A percentile compares a stretch with the other conserved stretches of the same genome.
phyloP scores from a whole-genome alignment of 805 yeast species.

The Citeromyces matritensis region DNA sequence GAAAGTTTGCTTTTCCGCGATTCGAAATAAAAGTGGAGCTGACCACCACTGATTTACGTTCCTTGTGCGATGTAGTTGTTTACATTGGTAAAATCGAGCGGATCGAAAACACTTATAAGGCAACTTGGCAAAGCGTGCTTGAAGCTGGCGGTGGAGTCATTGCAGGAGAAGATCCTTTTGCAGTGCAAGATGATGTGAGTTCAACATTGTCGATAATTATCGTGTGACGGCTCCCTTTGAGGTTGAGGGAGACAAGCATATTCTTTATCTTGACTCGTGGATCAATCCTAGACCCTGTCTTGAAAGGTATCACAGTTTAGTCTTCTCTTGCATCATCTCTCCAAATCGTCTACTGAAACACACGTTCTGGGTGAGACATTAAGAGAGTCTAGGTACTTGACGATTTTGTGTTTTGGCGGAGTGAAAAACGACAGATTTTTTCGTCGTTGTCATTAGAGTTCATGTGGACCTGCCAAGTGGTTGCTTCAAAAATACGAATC shows the following conservation, averaged over 20 bases:
- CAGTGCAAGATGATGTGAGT: constrained; percentile 12
- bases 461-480: no score
- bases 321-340: background rate
- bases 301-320: no score
- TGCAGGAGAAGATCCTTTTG: constrained; percentile 12
- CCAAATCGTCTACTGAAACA: background rate
- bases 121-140: constrained; percentile 71
- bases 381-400: no score
- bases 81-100: constrained; percentile 82
- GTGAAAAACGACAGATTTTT: no score
- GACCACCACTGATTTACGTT: constrained; percentile 53
- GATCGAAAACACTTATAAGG: constrained; percentile 64
- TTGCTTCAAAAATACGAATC: no score
- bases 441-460: no score
- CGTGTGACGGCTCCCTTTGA: constrained; percentile 10
- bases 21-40: constrained; percentile 76
- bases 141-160: constrained; percentile 42
- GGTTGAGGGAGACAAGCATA: constrained; percentile 7
- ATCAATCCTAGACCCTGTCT: constrained; percentile 4
- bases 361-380: no score
- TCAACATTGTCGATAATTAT: constrained; percentile 15
- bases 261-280: constrained; percentile 15
- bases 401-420: no score
- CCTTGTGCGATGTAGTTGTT: constrained; percentile 76
- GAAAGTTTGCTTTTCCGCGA: no score